Base-by-base conservation (phyloP, 805 yeast species). In the Starmera caribaea region DNA sequence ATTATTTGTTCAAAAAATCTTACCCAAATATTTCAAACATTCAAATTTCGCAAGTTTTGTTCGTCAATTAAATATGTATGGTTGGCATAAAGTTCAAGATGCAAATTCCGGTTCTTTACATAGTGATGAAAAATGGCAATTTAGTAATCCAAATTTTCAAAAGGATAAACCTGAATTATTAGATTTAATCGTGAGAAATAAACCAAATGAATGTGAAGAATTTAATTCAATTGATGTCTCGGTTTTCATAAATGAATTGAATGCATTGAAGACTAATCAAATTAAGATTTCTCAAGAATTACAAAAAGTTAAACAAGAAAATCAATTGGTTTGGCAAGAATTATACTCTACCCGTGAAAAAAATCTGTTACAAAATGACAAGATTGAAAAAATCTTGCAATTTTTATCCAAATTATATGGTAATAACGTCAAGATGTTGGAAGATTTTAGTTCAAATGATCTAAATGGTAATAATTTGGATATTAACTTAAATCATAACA, bases 51-150 rank as follows among this genome's bases (percentile, higher is more conserved):
- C 97, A 16, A 80, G 92, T 28, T 92, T 92, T 69, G 97, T 92
- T 13, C 76, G 98, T 45, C 98, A 90, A 58, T 69, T 90, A 53
- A 90, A 90, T 62, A 90, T 92, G 98, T 92, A 92, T 58, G 98
- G 98, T 10, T 92, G 97, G 96, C 97, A 89, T 65, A 92, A 92
- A 62, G 92, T 92, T 4, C 98, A 92, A 61, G 97, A 92, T 61
- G 77, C 89, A 16, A 83, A 65, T 41, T 73, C 82, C 21, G 97
- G 94, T 3, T 73, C 89, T 5, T 62, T 79, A 43, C 69, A 73
- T 41, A 62, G 63, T 33, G 96, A 89, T 41, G 97, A 92, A 53
- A 73, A 78, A 40, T 81, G 89, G 84, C 94, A 88, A 60, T 92
- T 92, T 64, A 79, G 77, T 45, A 86, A 88, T 46, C 88, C 92